Evolutionary conservation across 75 land plant genomes (phyloP).

Genomic region (Picea glauca): DNA sequence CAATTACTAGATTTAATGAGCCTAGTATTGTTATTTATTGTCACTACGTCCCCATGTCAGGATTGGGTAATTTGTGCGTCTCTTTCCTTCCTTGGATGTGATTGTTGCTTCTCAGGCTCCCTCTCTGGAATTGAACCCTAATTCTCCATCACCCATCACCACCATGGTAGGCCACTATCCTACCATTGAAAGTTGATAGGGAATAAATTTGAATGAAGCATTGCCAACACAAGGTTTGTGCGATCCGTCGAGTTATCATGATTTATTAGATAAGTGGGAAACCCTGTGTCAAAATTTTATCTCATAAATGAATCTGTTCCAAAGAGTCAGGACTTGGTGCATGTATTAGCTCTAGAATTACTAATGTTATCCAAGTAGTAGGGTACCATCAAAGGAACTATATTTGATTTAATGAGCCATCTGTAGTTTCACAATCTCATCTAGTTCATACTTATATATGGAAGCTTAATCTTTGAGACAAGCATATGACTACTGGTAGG

Average conservation of each 20-base stretch:
- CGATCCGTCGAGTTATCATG: not conserved
- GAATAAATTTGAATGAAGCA: not conserved
- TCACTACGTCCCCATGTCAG: not conserved
- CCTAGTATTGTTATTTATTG: not conserved
- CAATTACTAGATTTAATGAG: conserved; percentile 8
- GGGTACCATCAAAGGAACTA: not conserved
- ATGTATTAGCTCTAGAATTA: not conserved
- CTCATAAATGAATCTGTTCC: not conserved
- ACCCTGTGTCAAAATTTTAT: not conserved
- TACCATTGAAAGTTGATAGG: conserved; percentile 9
- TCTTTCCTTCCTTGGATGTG: conserved; percentile 10
- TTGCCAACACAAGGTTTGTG: not conserved
- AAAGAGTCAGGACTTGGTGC: not conserved
- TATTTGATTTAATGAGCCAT: not conserved
- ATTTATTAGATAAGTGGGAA: not conserved
- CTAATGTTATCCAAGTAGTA: not conserved
- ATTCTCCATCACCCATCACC: conserved; percentile 6
- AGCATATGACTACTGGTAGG: not conserved
- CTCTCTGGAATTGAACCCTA: conserved; percentile 13
- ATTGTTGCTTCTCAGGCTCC: not conserved
- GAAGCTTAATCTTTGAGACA: not conserved
- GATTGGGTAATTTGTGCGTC: no score
- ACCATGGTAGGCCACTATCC: conserved; percentile 9
- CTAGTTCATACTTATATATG: not conserved
- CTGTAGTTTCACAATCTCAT: not conserved